Base-by-base conservation (phyloP, 352 stramenopile genomes). In the Hyaloperonospora arabidopsidis region DNA sequence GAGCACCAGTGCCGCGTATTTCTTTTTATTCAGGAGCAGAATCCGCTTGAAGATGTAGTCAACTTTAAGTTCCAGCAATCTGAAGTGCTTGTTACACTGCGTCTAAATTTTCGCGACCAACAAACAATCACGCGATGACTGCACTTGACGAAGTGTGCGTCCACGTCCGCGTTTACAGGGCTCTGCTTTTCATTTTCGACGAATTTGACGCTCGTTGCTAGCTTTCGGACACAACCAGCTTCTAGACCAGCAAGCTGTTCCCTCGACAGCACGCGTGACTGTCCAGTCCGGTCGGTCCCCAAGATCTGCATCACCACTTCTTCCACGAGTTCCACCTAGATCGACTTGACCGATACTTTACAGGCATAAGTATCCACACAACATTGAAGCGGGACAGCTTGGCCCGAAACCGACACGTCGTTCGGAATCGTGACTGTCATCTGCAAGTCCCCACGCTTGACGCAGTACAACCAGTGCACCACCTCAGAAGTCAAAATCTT, bases 11-110 rank as follows among this genome's bases (percentile, higher is more conserved):
- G 97, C 97, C 1, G 97, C 97, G 68, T 99, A 99, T 70, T 99
- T 99, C 72, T 99, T 99, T 76, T 99, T 99, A 76, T 99, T 99
- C 23, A 99, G 84, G 41, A 99, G 80, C 40, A 99, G 74, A 79
- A 99, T 99, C 6, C 83, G 91, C 68, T 98, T 97, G 72, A 99
- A 99, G 45, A 99, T 96, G 66, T 97, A 97, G 72, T 99, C 97
- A 23, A 99, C 90, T 70, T 99, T 97, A 19, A 99, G 86, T 73
- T 99, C 96, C n/a, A 99, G 68, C 36, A 97, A 89, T 57, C 89
- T 96, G 71, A 99, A 99, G 28, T 98, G 89, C 66, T 98, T 98
- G 78, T 99, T 99, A 62, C 98, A 97, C 71, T 98, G 96, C 28
- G 83, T 65, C 63, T 99, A 98, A 19, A 99, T 96, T 58, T n/a